Evolutionary conservation across 2,329 filamentous ascomycete genomes (phyloP).

Genomic region (Pleomassaria siparia): DNA sequence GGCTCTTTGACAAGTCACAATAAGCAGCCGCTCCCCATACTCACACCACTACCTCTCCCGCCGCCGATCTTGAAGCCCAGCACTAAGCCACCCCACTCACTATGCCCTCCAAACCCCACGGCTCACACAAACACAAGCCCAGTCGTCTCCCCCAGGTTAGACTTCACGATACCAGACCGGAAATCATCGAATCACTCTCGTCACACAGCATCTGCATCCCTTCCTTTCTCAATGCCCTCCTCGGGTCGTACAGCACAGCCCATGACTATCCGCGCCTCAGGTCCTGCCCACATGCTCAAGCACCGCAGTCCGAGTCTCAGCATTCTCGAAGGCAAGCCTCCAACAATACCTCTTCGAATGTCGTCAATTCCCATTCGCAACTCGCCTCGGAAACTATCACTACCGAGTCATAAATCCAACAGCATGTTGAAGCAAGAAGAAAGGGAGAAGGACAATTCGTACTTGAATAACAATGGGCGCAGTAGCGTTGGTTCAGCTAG

Average conservation of each 20-base stretch:
- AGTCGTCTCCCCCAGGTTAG: conserved; percentile 7
- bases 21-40: conserved; percentile 24
- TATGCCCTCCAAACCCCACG: conserved; percentile 36
- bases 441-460: conserved; percentile 9
- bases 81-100: conserved; percentile 31
- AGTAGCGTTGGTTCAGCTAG: neutral
- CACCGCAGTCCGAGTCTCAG: conserved; percentile 19
- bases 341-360: conserved; percentile 37
- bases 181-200: conserved; percentile 20
- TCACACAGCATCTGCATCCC: conserved; percentile 17
- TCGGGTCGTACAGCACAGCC: neutral
- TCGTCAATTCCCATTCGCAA: conserved; percentile 36
- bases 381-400: conserved; percentile 35
- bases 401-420: conserved; percentile 22
- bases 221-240: conserved; percentile 5
- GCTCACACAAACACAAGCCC: conserved; percentile 32
- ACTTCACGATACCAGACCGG: conserved; percentile 8
- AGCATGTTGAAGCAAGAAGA: conserved; percentile 20
- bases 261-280: conserved; percentile 3
- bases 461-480: neutral
- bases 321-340: conserved; percentile 19
- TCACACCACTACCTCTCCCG: conserved; percentile 36
- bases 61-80: conserved; percentile 38
- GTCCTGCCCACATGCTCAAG: conserved; percentile 15
- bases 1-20: conserved; percentile 15